Evolutionary conservation across 2,329 filamentous ascomycete species (phyloP).

Genomic region (Dryadomyces sulphureus): DNA sequence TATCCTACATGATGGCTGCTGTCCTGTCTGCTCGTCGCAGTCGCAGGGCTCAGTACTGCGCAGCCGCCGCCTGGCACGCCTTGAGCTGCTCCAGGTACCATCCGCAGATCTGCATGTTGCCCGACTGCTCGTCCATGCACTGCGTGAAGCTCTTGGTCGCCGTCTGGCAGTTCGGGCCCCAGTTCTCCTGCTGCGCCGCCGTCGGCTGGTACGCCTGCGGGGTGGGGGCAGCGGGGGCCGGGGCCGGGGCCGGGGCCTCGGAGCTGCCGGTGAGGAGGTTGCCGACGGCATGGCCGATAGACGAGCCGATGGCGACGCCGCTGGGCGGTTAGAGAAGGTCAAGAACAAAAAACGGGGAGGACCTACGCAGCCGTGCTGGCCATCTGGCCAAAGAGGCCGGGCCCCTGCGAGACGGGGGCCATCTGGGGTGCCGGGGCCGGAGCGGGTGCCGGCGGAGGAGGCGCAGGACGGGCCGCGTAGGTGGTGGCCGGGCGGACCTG

Average conservation of each 20-base stretch:
- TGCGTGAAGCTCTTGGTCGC: constrained; percentile 78
- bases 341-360: too few species aligned
- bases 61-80: constrained; percentile 68
- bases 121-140: constrained; percentile 92
- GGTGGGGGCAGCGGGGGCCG: constrained; percentile 29
- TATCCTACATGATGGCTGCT: too few species aligned
- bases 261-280: constrained; percentile 71
- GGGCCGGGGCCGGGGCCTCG: constrained; percentile 35
- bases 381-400: constrained; percentile 92
- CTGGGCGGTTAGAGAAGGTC: constrained; percentile 28
- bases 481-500: constrained; percentile 59
- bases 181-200: constrained; percentile 35
- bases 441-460: constrained; percentile 24
- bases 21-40: not conserved
- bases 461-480: constrained; percentile 35
- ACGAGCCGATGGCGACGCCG: constrained; percentile 91
- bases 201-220: constrained; percentile 22
- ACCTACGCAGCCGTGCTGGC: constrained; percentile 69
- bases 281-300: constrained; percentile 87
- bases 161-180: constrained; percentile 55
- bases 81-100: constrained; percentile 98
- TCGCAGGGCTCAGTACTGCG: constrained; percentile 40
- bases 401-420: constrained; percentile 40
- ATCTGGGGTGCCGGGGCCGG: constrained; percentile 28
- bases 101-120: constrained; percentile 88